Conservation (phyloP, 768 basidiomycete species). For the Clitopilus passeckerianus region DNA sequence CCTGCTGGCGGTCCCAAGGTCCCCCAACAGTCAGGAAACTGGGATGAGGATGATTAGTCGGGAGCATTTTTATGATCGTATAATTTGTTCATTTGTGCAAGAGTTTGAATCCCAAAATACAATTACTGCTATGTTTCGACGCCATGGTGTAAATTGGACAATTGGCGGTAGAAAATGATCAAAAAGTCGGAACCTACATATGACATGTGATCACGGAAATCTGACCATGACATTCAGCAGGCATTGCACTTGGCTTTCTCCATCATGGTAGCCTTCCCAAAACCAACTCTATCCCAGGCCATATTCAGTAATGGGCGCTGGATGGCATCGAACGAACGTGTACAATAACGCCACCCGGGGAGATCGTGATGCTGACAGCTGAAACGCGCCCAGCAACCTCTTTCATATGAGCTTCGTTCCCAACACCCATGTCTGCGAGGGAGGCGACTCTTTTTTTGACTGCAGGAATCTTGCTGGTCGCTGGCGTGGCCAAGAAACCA, state of each 20-base stretch:
- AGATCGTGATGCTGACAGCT: neutral
- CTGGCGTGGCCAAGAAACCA: neutral
- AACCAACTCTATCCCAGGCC: neutral
- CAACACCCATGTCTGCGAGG: neutral
- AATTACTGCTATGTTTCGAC: neutral
- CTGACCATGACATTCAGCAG: neutral
- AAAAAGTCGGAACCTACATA: neutral
- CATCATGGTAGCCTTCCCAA: neutral
- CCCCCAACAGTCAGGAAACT: constrained; percentile 82
- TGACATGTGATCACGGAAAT: neutral
- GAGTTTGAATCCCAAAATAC: neutral
- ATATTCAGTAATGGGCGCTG: neutral
- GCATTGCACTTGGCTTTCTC: neutral
- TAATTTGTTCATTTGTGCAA: neutral
- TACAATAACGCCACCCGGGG: neutral
- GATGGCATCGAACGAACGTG: neutral
- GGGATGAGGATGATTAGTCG: constrained; percentile 69
- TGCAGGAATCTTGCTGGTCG: neutral
- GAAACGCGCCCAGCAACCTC: neutral
- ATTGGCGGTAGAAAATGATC: too few species aligned
- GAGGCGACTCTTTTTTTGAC: neutral
- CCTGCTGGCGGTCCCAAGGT: constrained; percentile 87
- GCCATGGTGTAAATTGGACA: too few species aligned
- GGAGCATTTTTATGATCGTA: neutral
- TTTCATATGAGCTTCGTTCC: neutral